Evolutionary conservation across 768 basidiomycete species (phyloP), one percentile per base, ranked within the genome.

Genomic region (Pleurotus platypus): DNA sequence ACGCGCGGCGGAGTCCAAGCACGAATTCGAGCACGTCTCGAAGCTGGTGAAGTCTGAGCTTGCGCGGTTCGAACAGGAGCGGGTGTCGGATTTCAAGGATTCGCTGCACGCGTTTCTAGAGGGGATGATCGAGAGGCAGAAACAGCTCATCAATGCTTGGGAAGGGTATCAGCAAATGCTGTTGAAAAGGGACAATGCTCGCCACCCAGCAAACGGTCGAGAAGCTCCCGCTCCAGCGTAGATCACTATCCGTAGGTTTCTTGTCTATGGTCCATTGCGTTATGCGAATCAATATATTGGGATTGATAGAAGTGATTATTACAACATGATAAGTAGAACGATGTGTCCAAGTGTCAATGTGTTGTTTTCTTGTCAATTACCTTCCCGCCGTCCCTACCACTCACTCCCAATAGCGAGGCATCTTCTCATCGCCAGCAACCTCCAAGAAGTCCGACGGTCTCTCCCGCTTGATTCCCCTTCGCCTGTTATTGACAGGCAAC

Each of bases 11-110:
- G 93, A 96, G 47, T 81, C 89, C 0, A 92, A 89, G 66, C 83
- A 84, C 50, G 96, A 97, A 61, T 99, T 90, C 66, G 95, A 98
- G 45, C 83, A 89, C 18, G 87, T 89, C 11, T 92, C 93, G 16
- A 89, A 89, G 61, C 75, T 97, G 16, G 86, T 94, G 63, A 98
- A 98, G 71, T 74, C 82, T 3, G 97, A 99, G 72, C 84, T 94
- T 61, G 85, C 84, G 4, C 78, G 96, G 43, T 98, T 98, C 66
- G 96, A 99, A 72, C 83, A 86, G 66, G 96, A 97, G 71, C 83
- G 95, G 43, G 81, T 98, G 22, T 90, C 92, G 48, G 96, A 98
- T 68, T 97, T 98, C 71, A 95, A 94, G 71, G 77, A 81, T 45
- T 80, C 88, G 2, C 69, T 99, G 61, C 89, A 92, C 69, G 79